phyloP scores from a whole-genome alignment of 192 early-diverging fungal genomes.

The Funneliformis geosporum region DNA sequence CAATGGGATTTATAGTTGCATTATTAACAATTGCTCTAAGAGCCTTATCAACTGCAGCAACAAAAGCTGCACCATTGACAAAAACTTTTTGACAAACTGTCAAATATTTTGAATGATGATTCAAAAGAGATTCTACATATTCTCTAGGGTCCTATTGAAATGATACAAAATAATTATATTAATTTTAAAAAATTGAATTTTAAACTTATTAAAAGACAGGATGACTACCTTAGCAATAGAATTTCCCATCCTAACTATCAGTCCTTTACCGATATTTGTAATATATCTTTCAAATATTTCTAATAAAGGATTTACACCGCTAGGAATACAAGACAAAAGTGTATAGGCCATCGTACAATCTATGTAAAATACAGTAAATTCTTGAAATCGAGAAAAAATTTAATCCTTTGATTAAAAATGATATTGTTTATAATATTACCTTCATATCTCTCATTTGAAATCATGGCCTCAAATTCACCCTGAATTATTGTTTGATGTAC shows the following conservation, averaged over 20 bases:
- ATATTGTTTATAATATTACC: constrained; percentile 38
- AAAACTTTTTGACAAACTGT: constrained; percentile 62
- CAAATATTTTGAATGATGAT: constrained; percentile 65
- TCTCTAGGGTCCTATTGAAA: constrained; percentile 66
- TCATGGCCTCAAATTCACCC: constrained; percentile 70
- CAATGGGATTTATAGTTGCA: constrained; percentile 47
- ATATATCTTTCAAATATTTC: constrained; percentile 68
- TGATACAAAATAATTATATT: neutral
- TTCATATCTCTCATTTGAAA: constrained; percentile 59
- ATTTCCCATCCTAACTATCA: constrained; percentile 50
- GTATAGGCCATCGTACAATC: constrained; percentile 69
- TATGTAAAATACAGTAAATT: constrained; percentile 32
- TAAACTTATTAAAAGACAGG: neutral
- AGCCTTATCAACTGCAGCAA: constrained; percentile 81
- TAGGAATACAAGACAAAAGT: constrained; percentile 63
- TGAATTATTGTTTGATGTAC: constrained; percentile 65
- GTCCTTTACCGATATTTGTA: constrained; percentile 53
- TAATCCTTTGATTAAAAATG: neutral
- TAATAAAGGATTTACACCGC: constrained; percentile 62
- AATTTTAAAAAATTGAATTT: neutral
- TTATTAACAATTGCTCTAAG: constrained; percentile 75
- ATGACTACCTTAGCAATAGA: constrained; percentile 51
- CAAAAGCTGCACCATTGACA: constrained; percentile 65
- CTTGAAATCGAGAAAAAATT: neutral
- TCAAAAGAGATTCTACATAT: constrained; percentile 68